Conservation (phyloP, 2,329 filamentous ascomycete species). For the Colletotrichum somersetense region DNA sequence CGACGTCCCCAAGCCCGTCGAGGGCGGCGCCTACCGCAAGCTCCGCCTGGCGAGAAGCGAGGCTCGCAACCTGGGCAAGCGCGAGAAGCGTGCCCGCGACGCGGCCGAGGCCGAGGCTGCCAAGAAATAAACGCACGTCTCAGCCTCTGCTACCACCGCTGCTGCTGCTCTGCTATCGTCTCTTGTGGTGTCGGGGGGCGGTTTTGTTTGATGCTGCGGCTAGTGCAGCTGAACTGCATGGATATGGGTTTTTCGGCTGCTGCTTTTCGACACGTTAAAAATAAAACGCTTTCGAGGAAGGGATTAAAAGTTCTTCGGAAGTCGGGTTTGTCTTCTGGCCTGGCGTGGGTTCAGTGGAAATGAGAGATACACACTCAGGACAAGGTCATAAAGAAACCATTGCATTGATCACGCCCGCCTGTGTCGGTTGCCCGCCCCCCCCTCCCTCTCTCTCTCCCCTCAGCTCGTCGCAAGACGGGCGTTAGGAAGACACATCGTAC, state of each 20-base stretch:
- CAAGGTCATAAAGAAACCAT: constrained; percentile 42
- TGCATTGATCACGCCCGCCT: constrained; percentile 39
- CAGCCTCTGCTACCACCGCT: constrained; percentile 25
- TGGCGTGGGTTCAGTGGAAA: constrained; percentile 39
- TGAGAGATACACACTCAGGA: constrained; percentile 42
- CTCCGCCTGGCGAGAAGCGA: constrained; percentile 89
- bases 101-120: constrained; percentile 85
- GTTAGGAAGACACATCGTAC: constrained; percentile 17
- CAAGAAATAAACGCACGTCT: constrained; percentile 79
- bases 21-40: constrained; percentile 88
- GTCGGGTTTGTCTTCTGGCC: constrained; percentile 39
- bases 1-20: constrained; percentile 79
- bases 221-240: constrained; percentile 39
- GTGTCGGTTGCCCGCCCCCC: constrained; percentile 4
- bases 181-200: constrained; percentile 40
- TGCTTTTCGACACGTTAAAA: constrained; percentile 42
- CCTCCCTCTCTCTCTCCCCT: not conserved
- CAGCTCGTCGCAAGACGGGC: constrained; percentile 4
- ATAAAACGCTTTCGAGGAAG: constrained; percentile 32
- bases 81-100: constrained; percentile 94
- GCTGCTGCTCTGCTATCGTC: constrained; percentile 38
- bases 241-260: constrained; percentile 37
- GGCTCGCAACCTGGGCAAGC: constrained; percentile 82
- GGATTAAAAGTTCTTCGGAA: constrained; percentile 34
- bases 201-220: constrained; percentile 37